Conservation (phyloP, 139 green algal species). For the Marvania coccoides region DNA sequence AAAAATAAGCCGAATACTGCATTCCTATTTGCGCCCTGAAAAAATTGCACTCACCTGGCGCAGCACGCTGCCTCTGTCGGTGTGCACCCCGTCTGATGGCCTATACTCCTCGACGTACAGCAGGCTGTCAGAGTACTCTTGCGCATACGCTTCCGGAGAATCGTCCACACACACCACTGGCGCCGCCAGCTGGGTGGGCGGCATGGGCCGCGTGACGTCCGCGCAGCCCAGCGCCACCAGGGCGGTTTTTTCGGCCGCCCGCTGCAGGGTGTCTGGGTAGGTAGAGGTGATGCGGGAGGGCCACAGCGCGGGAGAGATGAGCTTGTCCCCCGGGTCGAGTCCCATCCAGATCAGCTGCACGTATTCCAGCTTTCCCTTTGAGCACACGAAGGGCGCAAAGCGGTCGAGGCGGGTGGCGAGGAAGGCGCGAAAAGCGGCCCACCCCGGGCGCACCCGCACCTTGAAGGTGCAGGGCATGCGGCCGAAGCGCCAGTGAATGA, state of each 20-base stretch:
- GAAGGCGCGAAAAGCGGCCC: constrained; percentile 14
- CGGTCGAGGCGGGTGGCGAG: constrained; percentile 6
- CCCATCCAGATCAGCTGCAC: constrained; percentile 33
- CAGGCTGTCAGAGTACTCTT: constrained; percentile 18
- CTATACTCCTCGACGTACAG: constrained; percentile 32
- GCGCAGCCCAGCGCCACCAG: constrained; percentile 26
- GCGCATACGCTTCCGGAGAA: constrained; percentile 21
- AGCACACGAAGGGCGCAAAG: constrained; percentile 26
- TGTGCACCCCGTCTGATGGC: constrained; percentile 20
- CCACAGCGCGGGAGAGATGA: constrained; percentile 13
- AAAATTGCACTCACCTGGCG: neutral
- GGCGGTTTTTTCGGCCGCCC: constrained; percentile 22
- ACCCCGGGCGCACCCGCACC: constrained; percentile 25
- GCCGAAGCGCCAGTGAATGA: constrained; percentile 27
- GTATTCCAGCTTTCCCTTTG: constrained; percentile 36
- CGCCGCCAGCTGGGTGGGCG: constrained; percentile 24
- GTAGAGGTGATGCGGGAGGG: constrained; percentile 14
- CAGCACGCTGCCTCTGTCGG: constrained; percentile 28
- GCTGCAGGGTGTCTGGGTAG: constrained; percentile 21
- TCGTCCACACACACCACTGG: constrained; percentile 31
- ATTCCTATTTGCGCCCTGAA: too few species aligned
- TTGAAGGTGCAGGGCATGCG: constrained; percentile 22
- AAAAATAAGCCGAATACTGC: too few species aligned
- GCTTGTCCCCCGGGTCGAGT: constrained; percentile 13
- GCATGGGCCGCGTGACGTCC: neutral